These are phyloP conservation scores for Artemisia princeps DNA, from an alignment of 140 eudicot genomes.

Conservation along the genomic window DNA sequence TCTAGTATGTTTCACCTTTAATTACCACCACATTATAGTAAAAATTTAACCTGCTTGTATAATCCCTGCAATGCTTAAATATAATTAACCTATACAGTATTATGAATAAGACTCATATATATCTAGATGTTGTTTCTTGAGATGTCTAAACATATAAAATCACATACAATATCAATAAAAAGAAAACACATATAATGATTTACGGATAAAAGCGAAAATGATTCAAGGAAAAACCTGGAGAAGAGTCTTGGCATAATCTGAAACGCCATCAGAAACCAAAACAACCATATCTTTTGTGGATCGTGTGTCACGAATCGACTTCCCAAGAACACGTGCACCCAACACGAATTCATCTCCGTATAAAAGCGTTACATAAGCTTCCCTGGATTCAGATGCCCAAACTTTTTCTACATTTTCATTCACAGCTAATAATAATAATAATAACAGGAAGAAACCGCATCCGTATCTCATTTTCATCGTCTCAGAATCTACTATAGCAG, in stretches of 20 bases:
- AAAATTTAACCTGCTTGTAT: too few species aligned
- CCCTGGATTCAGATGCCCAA: conserved; percentile 24
- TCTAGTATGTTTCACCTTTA: too few species aligned
- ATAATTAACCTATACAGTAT: too few species aligned
- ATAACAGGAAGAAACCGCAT: conserved; percentile 8
- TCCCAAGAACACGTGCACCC: conserved; percentile 85
- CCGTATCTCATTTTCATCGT: conserved; percentile 12
- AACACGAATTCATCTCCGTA: conserved; percentile 85
- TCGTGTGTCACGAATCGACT: conserved; percentile 72
- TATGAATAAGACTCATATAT: too few species aligned
- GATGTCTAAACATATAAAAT: not conserved
- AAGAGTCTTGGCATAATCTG: conserved; percentile 67
- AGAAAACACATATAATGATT: too few species aligned
- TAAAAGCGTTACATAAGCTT: conserved; percentile 79
- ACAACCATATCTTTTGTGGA: conserved; percentile 78
- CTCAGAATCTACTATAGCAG: conserved; percentile 5
- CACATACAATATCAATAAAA: not conserved
- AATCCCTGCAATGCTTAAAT: too few species aligned
- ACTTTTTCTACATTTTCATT: conserved; percentile 11
- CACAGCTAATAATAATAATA: not conserved
- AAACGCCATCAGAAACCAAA: conserved; percentile 90
- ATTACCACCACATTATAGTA: too few species aligned
- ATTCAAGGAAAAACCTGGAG: conserved; percentile 38
- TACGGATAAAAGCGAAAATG: not conserved
- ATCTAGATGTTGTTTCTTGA: too few species aligned